Percentiles rank a stretch among this genome's conserved stretches.
Evolutionary conservation across 257 asterid genomes (phyloP).

Genomic region (Solanum pimpinellifolium): DNA sequence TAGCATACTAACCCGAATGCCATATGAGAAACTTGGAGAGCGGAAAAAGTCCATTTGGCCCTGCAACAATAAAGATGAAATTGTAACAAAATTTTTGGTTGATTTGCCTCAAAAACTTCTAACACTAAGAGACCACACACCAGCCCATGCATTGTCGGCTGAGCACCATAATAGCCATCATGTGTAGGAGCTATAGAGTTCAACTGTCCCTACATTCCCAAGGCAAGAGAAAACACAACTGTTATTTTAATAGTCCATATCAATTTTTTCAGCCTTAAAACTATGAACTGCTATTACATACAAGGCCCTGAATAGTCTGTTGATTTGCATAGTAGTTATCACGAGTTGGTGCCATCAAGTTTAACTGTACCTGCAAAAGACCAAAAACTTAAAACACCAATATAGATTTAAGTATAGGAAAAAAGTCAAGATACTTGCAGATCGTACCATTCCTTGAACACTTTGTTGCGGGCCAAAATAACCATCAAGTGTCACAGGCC

Average conservation of each 20-base stretch:
- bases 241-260: neutral
- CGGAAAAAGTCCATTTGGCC: constrained; percentile 97
- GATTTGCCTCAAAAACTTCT: neutral
- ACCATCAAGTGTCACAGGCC: constrained; percentile 74
- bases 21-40: constrained; percentile 50
- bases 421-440: neutral
- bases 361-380: constrained; percentile 59
- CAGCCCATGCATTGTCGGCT: constrained; percentile 75
- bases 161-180: constrained; percentile 67
- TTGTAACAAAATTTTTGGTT: neutral
- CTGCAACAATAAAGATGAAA: constrained; percentile 27
- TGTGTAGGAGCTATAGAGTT: constrained; percentile 82
- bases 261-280: neutral
- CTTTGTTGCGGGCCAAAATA: constrained; percentile 63
- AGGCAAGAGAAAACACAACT: constrained; percentile 1
- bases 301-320: constrained; percentile 80
- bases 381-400: constrained; percentile 3
- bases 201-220: constrained; percentile 68
- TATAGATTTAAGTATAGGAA: neutral
- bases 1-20: constrained; percentile 67
- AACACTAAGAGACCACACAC: constrained; percentile 22
- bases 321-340: constrained; percentile 75
- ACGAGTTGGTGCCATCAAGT: constrained; percentile 79
- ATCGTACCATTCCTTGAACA: constrained; percentile 78
- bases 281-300: constrained; percentile 17